Percentiles rank a stretch among this genome's conserved stretches.
These are phyloP conservation scores for Amphirosellinia nigrospora DNA, from an alignment of 495 filamentous ascomycete species.

Conservation along the genomic window DNA sequence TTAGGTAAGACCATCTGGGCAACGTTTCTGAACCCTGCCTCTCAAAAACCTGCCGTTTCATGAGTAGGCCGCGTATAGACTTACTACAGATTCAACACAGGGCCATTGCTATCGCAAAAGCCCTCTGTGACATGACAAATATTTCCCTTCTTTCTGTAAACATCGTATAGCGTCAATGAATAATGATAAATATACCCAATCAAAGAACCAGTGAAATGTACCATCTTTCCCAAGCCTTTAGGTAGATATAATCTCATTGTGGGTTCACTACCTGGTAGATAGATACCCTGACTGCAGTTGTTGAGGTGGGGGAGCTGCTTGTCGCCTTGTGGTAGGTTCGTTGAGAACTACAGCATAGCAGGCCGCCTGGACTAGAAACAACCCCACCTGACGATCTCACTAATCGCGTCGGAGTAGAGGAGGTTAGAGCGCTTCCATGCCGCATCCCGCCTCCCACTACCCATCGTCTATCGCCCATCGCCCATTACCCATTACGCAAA, in stretches of 20 bases:
- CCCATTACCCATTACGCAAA: background rate
- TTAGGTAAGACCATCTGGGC: conserved; percentile 10
- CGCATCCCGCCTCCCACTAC: background rate
- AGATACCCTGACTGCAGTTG: background rate
- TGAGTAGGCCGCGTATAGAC: background rate
- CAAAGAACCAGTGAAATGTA: background rate
- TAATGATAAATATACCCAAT: background rate
- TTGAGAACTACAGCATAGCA: background rate
- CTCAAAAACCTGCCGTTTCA: background rate
- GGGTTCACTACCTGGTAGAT: background rate
- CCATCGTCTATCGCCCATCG: too few relatives aligned
- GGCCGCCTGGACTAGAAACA: background rate
- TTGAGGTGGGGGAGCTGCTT: background rate
- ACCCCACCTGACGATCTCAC: conserved; percentile 26
- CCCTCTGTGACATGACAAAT: conserved; percentile 3
- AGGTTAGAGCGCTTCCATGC: background rate
- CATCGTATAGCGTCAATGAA: conserved; percentile 9
- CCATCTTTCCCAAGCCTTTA: background rate
- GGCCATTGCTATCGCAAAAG: background rate
- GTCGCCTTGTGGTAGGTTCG: background rate
- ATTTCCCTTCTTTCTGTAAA: background rate
- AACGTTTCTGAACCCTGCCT: background rate
- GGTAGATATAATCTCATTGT: conserved; percentile 3
- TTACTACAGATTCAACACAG: conserved; percentile 6
- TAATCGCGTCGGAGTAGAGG: conserved; percentile 19